These are phyloP conservation scores for Priceomyces haplophilus DNA, from an alignment of 805 yeast species.

Conservation along the genomic window DNA sequence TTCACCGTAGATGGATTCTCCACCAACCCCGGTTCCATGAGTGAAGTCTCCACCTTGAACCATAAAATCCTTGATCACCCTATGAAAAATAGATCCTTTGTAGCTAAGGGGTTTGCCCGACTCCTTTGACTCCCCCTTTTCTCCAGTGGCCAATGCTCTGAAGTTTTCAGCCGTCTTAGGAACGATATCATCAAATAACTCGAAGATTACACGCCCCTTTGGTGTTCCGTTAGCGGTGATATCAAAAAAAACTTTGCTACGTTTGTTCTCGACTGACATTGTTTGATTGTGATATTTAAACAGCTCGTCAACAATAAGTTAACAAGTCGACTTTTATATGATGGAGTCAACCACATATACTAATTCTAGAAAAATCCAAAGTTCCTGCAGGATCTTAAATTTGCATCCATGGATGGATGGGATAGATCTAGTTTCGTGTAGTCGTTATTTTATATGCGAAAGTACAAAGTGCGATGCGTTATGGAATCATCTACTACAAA, in stretches of 20 bases:
- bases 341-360: too few species aligned
- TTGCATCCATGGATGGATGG: slow-evolving; percentile 2
- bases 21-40: slow-evolving; percentile 42
- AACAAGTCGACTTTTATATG: neutral
- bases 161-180: slow-evolving; percentile 91
- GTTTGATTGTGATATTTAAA: neutral
- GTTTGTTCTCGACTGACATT: slow-evolving; percentile 5
- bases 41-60: slow-evolving; percentile 86
- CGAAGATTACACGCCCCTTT: slow-evolving; percentile 76
- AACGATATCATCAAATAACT: slow-evolving; percentile 66
- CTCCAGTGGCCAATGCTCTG: slow-evolving; percentile 86
- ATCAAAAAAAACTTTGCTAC: slow-evolving; percentile 70
- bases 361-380: slow-evolving; percentile 4
- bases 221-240: slow-evolving; percentile 67
- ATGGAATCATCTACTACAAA: too few species aligned
- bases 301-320: too few species aligned
- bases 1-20: slow-evolving; percentile 45
- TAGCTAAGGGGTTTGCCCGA: slow-evolving; percentile 67
- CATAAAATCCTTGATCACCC: slow-evolving; percentile 88
- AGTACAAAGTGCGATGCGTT: too few species aligned
- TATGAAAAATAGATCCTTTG: slow-evolving; percentile 88
- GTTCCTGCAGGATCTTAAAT: slow-evolving; percentile 1
- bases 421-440: neutral
- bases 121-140: slow-evolving; percentile 56
- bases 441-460: too few species aligned